phyloP scores from a whole-genome alignment of 176 grass and related monocot genomes.

The Avena atlantica region DNA sequence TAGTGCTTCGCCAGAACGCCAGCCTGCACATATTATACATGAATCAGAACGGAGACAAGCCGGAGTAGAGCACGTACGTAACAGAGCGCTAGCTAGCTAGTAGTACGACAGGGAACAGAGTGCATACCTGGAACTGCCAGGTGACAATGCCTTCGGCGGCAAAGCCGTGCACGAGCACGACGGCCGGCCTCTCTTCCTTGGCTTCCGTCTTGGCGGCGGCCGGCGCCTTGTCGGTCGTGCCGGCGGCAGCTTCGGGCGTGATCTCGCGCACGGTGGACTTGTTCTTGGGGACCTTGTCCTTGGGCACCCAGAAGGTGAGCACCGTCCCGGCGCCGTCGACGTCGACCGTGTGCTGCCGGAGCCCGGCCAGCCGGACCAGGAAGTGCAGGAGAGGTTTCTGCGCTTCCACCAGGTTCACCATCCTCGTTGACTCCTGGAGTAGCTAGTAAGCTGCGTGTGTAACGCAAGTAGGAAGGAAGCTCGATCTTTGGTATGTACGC shows the following conservation, averaged over 20 bases:
- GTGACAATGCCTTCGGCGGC: slow-evolving; percentile 88
- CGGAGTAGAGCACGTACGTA: not conserved
- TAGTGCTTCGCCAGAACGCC: slow-evolving; percentile 67
- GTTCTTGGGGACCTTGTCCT: slow-evolving; percentile 59
- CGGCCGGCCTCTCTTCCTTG: slow-evolving; percentile 52
- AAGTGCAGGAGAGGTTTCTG: slow-evolving; percentile 86
- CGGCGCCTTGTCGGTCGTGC: not conserved
- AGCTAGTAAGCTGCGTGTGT: not conserved
- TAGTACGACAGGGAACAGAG: not conserved
- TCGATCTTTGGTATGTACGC: slow-evolving; percentile 10
- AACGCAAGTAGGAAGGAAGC: not conserved
- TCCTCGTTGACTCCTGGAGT: slow-evolving; percentile 27
- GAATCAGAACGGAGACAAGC: not conserved
- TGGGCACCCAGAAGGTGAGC: slow-evolving; percentile 86
- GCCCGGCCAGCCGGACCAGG: slow-evolving; percentile 58
- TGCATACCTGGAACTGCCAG: slow-evolving; percentile 81
- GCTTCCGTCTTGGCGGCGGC: not conserved
- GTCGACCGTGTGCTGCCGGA: slow-evolving; percentile 75
- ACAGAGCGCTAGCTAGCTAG: not conserved
- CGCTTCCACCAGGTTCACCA: slow-evolving; percentile 88
- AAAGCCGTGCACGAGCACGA: slow-evolving; percentile 93
- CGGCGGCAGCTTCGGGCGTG: slow-evolving; percentile 10
- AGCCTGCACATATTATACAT: slow-evolving; percentile 7
- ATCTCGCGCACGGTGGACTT: slow-evolving; percentile 47
- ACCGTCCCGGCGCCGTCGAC: slow-evolving; percentile 79